A percentile compares a stretch with the other conserved stretches of the same genome.
These are phyloP conservation scores for Emergomyces orientalis DNA, from an alignment of 2,329 filamentous ascomycete species.

Conservation along the genomic window DNA sequence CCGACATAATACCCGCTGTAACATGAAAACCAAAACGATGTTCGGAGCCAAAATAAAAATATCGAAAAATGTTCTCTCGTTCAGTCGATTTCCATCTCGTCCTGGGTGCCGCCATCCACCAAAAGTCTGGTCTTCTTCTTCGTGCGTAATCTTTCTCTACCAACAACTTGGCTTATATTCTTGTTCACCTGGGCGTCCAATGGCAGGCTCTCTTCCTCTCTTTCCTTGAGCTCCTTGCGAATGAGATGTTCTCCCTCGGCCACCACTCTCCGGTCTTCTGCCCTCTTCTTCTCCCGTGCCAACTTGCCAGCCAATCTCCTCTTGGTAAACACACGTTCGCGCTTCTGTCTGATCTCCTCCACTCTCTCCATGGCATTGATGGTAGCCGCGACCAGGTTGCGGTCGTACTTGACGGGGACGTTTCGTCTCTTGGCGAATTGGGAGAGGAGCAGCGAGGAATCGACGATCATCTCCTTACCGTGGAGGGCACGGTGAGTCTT, in stretches of 20 bases:
- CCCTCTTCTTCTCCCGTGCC: constrained; percentile 63
- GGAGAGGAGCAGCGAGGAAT: constrained; percentile 62
- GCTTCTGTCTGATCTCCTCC: constrained; percentile 68
- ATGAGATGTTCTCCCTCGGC: constrained; percentile 88
- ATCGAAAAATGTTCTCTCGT: constrained; percentile 5
- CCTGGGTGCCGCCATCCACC: constrained; percentile 37
- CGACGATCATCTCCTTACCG: constrained; percentile 84
- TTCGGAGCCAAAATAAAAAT: not conserved
- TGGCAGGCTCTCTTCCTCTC: constrained; percentile 40
- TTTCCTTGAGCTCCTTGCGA: constrained; percentile 55
- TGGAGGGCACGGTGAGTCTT: constrained; percentile 80
- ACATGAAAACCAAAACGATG: constrained; percentile 5
- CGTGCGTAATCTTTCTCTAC: constrained; percentile 34
- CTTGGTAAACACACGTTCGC: constrained; percentile 91
- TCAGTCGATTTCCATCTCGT: constrained; percentile 42
- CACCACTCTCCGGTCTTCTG: constrained; percentile 75
- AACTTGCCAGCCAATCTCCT: constrained; percentile 79
- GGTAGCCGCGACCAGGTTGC: constrained; percentile 78
- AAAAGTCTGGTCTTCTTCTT: constrained; percentile 38
- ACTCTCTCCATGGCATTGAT: constrained; percentile 88
- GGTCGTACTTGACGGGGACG: constrained; percentile 89
- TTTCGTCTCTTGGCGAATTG: constrained; percentile 90
- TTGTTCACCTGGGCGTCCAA: constrained; percentile 32
- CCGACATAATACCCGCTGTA: constrained; percentile 2
- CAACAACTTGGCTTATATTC: constrained; percentile 29